Percentiles rank a stretch among this genome's conserved stretches.
Evolutionary conservation across 768 basidiomycete species (phyloP).

Genomic region (Serendipita sp.): DNA sequence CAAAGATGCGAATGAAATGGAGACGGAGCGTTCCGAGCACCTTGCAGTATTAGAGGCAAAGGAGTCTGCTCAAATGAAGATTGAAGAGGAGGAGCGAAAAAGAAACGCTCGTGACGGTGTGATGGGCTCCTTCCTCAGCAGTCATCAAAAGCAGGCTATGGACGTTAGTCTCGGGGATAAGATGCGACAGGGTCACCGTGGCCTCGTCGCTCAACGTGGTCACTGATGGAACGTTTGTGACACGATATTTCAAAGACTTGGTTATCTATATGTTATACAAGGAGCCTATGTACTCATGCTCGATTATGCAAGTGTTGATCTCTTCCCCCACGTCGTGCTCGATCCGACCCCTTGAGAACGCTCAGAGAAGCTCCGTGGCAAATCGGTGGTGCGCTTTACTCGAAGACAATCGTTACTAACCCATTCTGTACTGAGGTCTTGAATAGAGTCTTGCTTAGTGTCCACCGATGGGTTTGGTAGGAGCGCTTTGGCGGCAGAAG

Average conservation of each 20-base stretch:
- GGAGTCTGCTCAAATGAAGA: not conserved
- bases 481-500: not conserved
- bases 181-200: conserved; percentile 5
- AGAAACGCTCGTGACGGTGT: conserved; percentile 2
- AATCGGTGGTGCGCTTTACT: not conserved
- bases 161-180: not conserved
- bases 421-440: not conserved
- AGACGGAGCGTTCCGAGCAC: conserved; percentile 53
- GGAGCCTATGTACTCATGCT: not conserved
- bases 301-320: not conserved
- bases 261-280: not conserved
- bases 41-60: conserved; percentile 33
- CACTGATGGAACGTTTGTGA: not conserved
- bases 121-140: not conserved
- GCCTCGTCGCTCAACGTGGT: not conserved
- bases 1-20: conserved; percentile 49
- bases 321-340: not conserved
- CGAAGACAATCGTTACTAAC: too few relatives aligned
- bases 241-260: not conserved
- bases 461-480: not conserved
- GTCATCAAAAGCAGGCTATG: not conserved
- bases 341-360: not conserved
- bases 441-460: not conserved
- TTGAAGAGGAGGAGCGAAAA: not conserved
- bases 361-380: not conserved